Conservation (phyloP, 164 flowering plant genomes). For the Platanus orientalis region DNA sequence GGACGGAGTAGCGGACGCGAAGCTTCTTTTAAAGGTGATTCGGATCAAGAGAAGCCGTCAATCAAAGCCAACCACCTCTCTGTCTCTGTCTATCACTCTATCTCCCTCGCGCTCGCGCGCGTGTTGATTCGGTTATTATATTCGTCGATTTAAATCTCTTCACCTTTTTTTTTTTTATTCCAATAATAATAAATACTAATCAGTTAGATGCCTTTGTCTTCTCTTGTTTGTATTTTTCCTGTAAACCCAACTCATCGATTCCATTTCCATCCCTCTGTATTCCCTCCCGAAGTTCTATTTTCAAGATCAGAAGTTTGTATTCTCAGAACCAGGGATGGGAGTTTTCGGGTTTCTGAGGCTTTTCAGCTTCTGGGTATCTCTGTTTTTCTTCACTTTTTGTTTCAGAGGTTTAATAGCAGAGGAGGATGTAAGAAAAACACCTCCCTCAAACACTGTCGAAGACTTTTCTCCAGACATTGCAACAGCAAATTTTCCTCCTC, state of each 20-base stretch:
- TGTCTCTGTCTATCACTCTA: background rate
- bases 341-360: background rate
- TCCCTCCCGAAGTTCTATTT: background rate
- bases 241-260: slow-evolving; percentile 2
- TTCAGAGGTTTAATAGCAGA: slow-evolving; percentile 1
- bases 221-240: slow-evolving; percentile 13
- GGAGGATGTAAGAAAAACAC: background rate
- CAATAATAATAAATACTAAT: background rate
- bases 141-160: background rate
- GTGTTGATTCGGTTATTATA: too few relatives aligned
- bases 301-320: background rate
- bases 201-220: slow-evolving; percentile 24
- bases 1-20: background rate
- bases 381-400: background rate
- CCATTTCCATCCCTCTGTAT: slow-evolving; percentile 4
- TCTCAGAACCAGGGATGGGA: slow-evolving; percentile 6
- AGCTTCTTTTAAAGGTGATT: background rate
- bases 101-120: background rate
- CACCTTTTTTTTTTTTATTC: background rate
- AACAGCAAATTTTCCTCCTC: background rate
- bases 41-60: background rate
- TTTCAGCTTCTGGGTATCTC: slow-evolving; percentile 11
- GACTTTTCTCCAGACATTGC: background rate
- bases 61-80: background rate
- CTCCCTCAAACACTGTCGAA: background rate